Percentiles rank a stretch among this genome's conserved stretches.
These are phyloP conservation scores for Taxawa tesnikishii DNA, from an alignment of 2,329 filamentous ascomycete genomes.

Conservation along the genomic window DNA sequence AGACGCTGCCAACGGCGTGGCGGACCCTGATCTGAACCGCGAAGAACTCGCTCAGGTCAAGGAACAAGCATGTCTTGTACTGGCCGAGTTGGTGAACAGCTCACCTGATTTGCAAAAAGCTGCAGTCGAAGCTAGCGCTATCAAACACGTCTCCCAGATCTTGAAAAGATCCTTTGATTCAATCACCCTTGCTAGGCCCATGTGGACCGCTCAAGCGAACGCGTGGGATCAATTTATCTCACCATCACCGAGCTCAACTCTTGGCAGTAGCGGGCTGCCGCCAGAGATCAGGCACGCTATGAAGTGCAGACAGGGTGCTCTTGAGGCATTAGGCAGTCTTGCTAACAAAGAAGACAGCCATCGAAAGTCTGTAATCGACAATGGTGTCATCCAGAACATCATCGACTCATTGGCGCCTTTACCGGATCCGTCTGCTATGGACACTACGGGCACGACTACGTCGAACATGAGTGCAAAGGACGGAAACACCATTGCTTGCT, in stretches of 20 bases:
- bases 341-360: constrained; percentile 73
- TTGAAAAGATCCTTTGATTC: constrained; percentile 56
- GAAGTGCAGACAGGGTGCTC: constrained; percentile 59
- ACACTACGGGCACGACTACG: background rate
- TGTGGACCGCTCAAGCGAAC: constrained; percentile 40
- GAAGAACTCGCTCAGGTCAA: constrained; percentile 31
- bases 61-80: constrained; percentile 60
- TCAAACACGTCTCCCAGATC: constrained; percentile 50
- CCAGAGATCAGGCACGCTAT: constrained; percentile 56
- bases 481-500: constrained; percentile 66
- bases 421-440: constrained; percentile 16
- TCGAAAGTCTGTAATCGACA: constrained; percentile 68
- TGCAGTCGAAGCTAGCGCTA: constrained; percentile 57
- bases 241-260: constrained; percentile 25
- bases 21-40: constrained; percentile 37
- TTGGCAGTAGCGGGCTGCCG: constrained; percentile 51
- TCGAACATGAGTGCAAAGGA: constrained; percentile 36
- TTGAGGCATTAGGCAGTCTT: constrained; percentile 73
- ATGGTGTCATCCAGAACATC: constrained; percentile 69
- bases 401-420: constrained; percentile 66
- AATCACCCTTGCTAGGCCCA: constrained; percentile 34
- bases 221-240: constrained; percentile 11
- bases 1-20: constrained; percentile 24
- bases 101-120: constrained; percentile 70
- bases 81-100: constrained; percentile 69